Percentiles rank a stretch among this genome's conserved stretches.
Conservation (phyloP, 2,329 filamentous ascomycete species). For the Aureobasidium pullulans region DNA sequence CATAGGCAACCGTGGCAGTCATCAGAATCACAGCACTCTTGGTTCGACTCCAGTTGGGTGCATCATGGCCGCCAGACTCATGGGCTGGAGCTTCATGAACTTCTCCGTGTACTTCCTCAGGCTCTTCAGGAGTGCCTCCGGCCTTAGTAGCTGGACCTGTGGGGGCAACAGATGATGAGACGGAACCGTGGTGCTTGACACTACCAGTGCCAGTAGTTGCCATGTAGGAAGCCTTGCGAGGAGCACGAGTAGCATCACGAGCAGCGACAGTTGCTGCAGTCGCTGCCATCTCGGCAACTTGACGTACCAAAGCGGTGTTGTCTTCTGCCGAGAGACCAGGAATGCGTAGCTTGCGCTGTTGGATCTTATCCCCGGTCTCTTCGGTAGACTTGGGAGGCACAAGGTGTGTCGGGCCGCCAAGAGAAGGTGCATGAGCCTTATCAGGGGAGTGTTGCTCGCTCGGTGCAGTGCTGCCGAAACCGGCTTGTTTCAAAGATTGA, state of each 20-base stretch:
- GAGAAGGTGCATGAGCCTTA: slow-evolving; percentile 23
- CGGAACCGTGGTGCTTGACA: slow-evolving; percentile 22
- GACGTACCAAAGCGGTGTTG: slow-evolving; percentile 71
- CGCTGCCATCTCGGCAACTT: slow-evolving; percentile 89
- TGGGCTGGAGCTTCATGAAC: slow-evolving; percentile 43
- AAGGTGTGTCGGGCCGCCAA: slow-evolving; percentile 44
- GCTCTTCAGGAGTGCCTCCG: slow-evolving; percentile 27
- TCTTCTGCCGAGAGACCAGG: slow-evolving; percentile 74
- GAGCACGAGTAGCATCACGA: slow-evolving; percentile 57
- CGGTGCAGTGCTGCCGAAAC: slow-evolving; percentile 52
- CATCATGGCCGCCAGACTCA: slow-evolving; percentile 71
- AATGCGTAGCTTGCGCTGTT: slow-evolving; percentile 29
- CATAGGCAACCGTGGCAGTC: slow-evolving; percentile 82
- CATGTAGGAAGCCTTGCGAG: slow-evolving; percentile 44
- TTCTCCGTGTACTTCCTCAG: slow-evolving; percentile 32
- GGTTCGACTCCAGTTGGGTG: slow-evolving; percentile 91
- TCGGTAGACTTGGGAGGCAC: slow-evolving; percentile 62
- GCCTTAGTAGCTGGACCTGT: slow-evolving; percentile 4
- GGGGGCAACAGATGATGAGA: not conserved
- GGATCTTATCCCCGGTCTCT: slow-evolving; percentile 37
- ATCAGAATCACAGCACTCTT: slow-evolving; percentile 89
- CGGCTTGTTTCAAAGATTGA: slow-evolving; percentile 79
- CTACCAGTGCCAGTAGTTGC: slow-evolving; percentile 21
- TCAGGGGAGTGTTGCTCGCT: slow-evolving; percentile 18
- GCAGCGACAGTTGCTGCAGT: slow-evolving; percentile 83